phyloP scores from a whole-genome alignment of 768 basidiomycete species.

The Cubamyces lactineus region DNA sequence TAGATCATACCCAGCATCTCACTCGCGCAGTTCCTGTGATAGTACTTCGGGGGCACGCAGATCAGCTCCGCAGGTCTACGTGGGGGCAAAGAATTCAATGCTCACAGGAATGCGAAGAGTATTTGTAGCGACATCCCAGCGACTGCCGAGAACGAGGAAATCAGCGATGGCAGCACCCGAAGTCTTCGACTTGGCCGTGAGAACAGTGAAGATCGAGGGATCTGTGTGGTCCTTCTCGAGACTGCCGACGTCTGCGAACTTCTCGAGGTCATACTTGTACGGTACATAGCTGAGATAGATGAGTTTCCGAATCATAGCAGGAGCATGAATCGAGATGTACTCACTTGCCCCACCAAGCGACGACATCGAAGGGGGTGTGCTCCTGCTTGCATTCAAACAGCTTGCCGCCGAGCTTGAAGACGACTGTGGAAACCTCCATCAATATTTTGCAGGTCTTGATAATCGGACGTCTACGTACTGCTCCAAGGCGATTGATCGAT shows the following conservation, averaged over 20 bases:
- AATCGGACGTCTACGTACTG: conserved; percentile 54
- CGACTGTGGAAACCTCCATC: too few species aligned
- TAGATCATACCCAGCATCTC: conserved; percentile 70
- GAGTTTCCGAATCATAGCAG: too few species aligned
- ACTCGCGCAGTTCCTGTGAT: conserved; percentile 63
- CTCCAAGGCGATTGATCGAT: conserved; percentile 65
- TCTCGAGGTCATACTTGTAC: conserved; percentile 67
- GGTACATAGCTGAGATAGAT: conserved; percentile 68
- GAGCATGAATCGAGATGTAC: conserved; percentile 23
- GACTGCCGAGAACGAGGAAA: conserved; percentile 63
- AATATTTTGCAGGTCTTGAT: too few species aligned
- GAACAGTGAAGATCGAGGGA: conserved; percentile 68
- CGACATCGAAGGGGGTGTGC: conserved; percentile 73
- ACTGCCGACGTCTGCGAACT: conserved; percentile 66
- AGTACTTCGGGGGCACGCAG: conserved; percentile 45
- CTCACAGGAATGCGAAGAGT: conserved; percentile 65
- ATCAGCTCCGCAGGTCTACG: background rate
- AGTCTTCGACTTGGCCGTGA: conserved; percentile 66
- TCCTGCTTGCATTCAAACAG: conserved; percentile 57
- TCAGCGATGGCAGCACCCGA: conserved; percentile 61
- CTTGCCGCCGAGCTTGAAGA: conserved; percentile 54
- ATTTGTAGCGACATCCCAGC: conserved; percentile 63
- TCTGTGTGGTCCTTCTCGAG: conserved; percentile 73
- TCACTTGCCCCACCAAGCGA: conserved; percentile 72
- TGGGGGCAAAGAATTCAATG: background rate